These are phyloP conservation scores for Firmiana major DNA, from an alignment of 345 rosid species.

Conservation along the genomic window DNA sequence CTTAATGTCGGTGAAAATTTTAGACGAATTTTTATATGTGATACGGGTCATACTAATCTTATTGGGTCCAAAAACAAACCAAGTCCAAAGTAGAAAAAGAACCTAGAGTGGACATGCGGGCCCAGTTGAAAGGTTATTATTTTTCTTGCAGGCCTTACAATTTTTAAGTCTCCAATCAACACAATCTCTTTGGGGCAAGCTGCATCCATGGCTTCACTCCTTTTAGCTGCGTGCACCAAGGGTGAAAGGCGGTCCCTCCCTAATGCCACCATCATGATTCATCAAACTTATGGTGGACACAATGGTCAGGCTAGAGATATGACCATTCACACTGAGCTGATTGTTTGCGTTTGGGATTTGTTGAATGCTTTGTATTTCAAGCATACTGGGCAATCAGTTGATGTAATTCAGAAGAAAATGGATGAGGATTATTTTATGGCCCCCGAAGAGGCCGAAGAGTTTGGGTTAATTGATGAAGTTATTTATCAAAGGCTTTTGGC, in stretches of 20 bases:
- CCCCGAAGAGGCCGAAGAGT: conserved; percentile 84
- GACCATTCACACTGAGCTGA: conserved; percentile 89
- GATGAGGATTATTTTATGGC: conserved; percentile 98
- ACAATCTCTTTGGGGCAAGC: conserved; percentile 98
- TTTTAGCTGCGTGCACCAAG: conserved; percentile 84
- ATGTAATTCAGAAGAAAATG: conserved; percentile 80
- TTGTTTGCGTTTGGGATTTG: conserved; percentile 87
- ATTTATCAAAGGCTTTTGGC: conserved; percentile 79
- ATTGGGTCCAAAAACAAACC: too few species aligned
- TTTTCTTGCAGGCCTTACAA: conserved; percentile 99
- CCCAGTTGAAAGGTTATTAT: too few species aligned
- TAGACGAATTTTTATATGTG: too few species aligned
- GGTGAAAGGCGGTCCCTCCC: conserved; percentile 94
- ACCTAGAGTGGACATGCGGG: too few species aligned
- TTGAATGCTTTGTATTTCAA: conserved; percentile 67
- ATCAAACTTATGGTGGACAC: conserved; percentile 98
- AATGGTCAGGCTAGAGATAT: conserved; percentile 95
- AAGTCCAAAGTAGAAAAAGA: too few species aligned
- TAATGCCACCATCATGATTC: conserved; percentile 91
- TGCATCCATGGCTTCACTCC: conserved; percentile 98
- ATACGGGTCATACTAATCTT: too few species aligned
- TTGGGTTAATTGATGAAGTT: conserved; percentile 94
- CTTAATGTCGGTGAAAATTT: too few species aligned
- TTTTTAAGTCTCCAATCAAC: conserved; percentile 83
- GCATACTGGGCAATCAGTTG: conserved; percentile 78